phyloP scores from a whole-genome alignment of 148 eudicot genomes.

The Persicaria maculosa region DNA sequence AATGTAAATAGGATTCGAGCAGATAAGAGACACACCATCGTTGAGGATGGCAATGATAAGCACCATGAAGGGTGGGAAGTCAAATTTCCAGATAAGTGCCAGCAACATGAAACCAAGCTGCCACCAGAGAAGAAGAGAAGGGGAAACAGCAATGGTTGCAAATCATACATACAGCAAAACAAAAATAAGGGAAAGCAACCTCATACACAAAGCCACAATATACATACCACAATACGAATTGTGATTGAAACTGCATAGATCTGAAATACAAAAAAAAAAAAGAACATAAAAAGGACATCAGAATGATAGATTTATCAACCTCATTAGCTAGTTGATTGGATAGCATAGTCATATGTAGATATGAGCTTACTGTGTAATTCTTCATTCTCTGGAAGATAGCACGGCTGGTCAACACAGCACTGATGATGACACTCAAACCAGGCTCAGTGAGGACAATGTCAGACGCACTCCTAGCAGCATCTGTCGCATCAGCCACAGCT shows the following conservation, averaged over 20 bases:
- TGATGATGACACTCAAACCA: conserved; percentile 92
- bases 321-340: background rate
- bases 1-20: background rate
- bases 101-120: conserved; percentile 98
- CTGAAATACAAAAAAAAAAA: conserved; percentile 32
- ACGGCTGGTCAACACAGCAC: conserved; percentile 97
- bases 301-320: background rate
- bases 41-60: conserved; percentile 97
- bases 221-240: conserved; percentile 98
- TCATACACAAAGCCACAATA: background rate
- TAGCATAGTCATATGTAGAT: background rate
- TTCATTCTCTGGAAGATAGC: conserved; percentile 99
- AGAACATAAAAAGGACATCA: background rate
- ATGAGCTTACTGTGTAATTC: conserved; percentile 69
- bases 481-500: conserved; percentile 99
- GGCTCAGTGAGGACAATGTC: conserved; percentile 99
- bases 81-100: conserved; percentile 89
- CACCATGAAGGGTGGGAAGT: conserved; percentile 98
- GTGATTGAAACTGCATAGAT: conserved; percentile 98
- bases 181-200: background rate
- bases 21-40: conserved; percentile 47
- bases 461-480: conserved; percentile 99
- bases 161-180: conserved; percentile 1
- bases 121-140: conserved; percentile 9
- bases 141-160: background rate